phyloP scores from a whole-genome alignment of 805 yeast species.

The Kazachstania psychrophila region DNA sequence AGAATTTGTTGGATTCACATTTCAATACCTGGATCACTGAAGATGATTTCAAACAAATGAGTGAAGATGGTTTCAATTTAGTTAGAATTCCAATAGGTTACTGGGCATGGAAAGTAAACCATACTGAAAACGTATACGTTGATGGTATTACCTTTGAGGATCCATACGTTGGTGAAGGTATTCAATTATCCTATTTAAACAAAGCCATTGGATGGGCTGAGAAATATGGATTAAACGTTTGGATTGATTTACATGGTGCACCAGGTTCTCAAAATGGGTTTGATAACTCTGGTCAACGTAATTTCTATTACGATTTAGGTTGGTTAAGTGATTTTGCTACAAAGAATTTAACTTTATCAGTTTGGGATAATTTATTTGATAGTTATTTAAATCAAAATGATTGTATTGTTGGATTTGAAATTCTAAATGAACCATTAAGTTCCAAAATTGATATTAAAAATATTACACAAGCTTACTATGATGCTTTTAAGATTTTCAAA shows the following conservation, averaged over 20 bases:
- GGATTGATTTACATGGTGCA: slow-evolving; percentile 72
- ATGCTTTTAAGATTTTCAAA: slow-evolving; percentile 26
- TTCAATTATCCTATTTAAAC: slow-evolving; percentile 52
- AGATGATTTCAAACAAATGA: slow-evolving; percentile 45
- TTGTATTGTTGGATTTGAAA: slow-evolving; percentile 55
- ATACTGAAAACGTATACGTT: slow-evolving; percentile 11
- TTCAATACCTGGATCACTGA: slow-evolving; percentile 54
- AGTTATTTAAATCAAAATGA: slow-evolving; percentile 36
- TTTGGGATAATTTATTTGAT: slow-evolving; percentile 40
- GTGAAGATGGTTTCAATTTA: slow-evolving; percentile 48
- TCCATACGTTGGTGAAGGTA: slow-evolving; percentile 52
- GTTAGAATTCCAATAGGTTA: slow-evolving; percentile 76
- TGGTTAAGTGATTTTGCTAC: slow-evolving; percentile 37
- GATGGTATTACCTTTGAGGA: slow-evolving; percentile 33
- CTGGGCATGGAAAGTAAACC: slow-evolving; percentile 55
- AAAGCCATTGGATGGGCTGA: slow-evolving; percentile 62
- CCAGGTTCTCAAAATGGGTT: slow-evolving; percentile 86
- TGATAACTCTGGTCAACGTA: slow-evolving; percentile 68
- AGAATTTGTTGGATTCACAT: slow-evolving; percentile 37
- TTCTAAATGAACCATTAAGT: slow-evolving; percentile 62
- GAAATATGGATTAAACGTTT: slow-evolving; percentile 49
- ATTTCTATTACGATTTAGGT: slow-evolving; percentile 30
- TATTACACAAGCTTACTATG: slow-evolving; percentile 28
- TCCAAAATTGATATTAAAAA: slow-evolving; percentile 35
- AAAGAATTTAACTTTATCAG: slow-evolving; percentile 40